Evolutionary conservation across 1,139 yeast species (phyloP), one percentile per base, ranked within the genome.

Genomic region (Taphrina populina): DNA sequence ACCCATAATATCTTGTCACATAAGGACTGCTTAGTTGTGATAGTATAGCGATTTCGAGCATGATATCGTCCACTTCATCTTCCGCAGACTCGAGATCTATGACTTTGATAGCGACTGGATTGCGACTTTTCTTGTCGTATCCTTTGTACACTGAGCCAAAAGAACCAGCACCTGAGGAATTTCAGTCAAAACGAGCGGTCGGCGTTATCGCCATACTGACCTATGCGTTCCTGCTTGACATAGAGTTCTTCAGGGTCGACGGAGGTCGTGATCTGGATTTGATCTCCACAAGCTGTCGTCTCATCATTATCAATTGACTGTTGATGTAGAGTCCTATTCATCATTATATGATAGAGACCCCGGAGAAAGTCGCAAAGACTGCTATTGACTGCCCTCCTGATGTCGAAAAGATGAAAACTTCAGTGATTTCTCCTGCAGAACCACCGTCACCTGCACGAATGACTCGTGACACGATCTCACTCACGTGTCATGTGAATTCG

Each of bases 101-200:
- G 13, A 85, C 83, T 68, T 88, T 88, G 23, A 88, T 76, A 3
- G 96, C 96, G 40, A 84, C 88, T 2, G 75, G 67, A 32, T 67
- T 58, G n/a, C 70, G 68, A 67, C 4, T 26, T 23, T 29, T 11
- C 26, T 34, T 37, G 32, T 49, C 67, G 43, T 58, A 66, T 52
- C 88, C 95, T 63, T 75, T 78, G 67, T 81, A 88, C 41, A 88
- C 96, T 65, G 85, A 90, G 13, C 95, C 96, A 72, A 87, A 88
- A 63, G 84, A 84, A 0, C 96, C 96, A 60, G 79, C 75, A 0
- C 96, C 96, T 34, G 85, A n/a, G n/a, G 30, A 15, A 19, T 2
- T 1, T 33, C 17, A 52, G 34, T 23, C 17, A 8, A 27, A 11
- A 27, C 8, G 11, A 8, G 30, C 8, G 10, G 11, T 27, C 10